phyloP scores from a whole-genome alignment of 139 green algal genomes.

The Diplosphaera chodatii region DNA sequence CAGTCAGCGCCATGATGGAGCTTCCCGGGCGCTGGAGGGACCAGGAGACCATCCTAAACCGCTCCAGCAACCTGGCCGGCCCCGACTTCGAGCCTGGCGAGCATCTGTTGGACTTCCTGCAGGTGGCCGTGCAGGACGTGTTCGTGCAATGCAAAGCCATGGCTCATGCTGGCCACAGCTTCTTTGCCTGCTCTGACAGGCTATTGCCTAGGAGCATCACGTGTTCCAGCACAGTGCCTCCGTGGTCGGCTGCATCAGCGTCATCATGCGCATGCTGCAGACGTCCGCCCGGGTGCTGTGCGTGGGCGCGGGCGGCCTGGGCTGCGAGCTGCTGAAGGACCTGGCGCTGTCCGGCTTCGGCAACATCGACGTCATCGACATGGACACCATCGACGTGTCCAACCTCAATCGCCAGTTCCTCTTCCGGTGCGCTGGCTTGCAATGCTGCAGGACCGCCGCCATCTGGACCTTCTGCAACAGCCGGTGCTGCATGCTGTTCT shows the following conservation, averaged over 20 bases:
- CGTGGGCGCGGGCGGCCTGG: slow-evolving; percentile 93
- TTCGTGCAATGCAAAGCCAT: too few relatives aligned
- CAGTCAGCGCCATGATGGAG: slow-evolving; percentile 13
- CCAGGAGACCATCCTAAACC: slow-evolving; percentile 68
- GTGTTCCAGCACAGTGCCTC: too few relatives aligned
- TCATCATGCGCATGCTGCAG: too few relatives aligned
- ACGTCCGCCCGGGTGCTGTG: slow-evolving; percentile 58
- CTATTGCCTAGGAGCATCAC: too few relatives aligned
- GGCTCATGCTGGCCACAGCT: too few relatives aligned
- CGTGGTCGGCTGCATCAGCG: too few relatives aligned
- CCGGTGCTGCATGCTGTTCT: too few relatives aligned
- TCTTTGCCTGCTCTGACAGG: too few relatives aligned
- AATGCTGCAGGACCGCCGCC: too few relatives aligned
- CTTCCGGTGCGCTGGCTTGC: slow-evolving; percentile 83
- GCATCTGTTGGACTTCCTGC: background rate
- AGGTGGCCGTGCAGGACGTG: too few relatives aligned
- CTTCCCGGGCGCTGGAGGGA: slow-evolving; percentile 52
- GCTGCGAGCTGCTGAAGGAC: slow-evolving; percentile 98
- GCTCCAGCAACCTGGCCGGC: slow-evolving; percentile 68
- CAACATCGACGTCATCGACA: slow-evolving; percentile 99
- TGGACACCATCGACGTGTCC: slow-evolving; percentile 99
- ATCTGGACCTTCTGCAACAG: too few relatives aligned
- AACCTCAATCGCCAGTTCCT: slow-evolving; percentile 99
- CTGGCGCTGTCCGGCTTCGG: slow-evolving; percentile 91
- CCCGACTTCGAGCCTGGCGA: slow-evolving; percentile 75